A percentile compares a stretch with the other conserved stretches of the same genome.
Conservation (phyloP, 2,329 filamentous ascomycete species). For the Calonectria montana region DNA sequence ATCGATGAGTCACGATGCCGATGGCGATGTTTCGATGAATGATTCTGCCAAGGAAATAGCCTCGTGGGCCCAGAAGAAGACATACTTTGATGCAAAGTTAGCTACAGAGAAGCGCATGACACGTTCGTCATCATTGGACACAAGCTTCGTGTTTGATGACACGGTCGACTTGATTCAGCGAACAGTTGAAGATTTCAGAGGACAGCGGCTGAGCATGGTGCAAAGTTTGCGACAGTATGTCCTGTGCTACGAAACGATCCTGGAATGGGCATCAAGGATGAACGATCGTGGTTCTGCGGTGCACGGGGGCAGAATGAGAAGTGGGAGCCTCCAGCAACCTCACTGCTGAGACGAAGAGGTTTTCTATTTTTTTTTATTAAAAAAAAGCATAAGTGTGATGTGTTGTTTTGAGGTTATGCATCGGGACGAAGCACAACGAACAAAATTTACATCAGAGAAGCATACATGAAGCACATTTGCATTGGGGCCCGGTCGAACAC, state of each 20-base stretch:
- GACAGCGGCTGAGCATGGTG: constrained; percentile 94
- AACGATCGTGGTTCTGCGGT: constrained; percentile 49
- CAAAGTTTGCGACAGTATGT: constrained; percentile 94
- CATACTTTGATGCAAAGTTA: constrained; percentile 34
- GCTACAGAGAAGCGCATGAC: constrained; percentile 25
- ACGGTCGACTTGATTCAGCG: constrained; percentile 83
- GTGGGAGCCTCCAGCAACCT: constrained; percentile 47
- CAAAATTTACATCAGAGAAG: constrained; percentile 14
- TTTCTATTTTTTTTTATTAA: neutral
- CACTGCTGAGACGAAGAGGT: constrained; percentile 21
- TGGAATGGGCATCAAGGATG: constrained; percentile 80
- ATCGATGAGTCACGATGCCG: constrained; percentile 39
- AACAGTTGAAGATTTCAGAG: constrained; percentile 91
- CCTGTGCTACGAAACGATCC: constrained; percentile 93
- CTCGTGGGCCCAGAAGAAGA: constrained; percentile 39
- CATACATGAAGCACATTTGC: constrained; percentile 32
- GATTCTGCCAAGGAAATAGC: constrained; percentile 45
- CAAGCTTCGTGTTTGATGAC: constrained; percentile 76
- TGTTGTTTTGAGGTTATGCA: constrained; percentile 6
- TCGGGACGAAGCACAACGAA: constrained; percentile 7
- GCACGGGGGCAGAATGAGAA: constrained; percentile 39
- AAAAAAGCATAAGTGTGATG: neutral
- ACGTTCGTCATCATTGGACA: constrained; percentile 51
- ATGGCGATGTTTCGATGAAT: constrained; percentile 62
- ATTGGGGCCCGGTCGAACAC: constrained; percentile 31